phyloP scores from a whole-genome alignment of 1,139 yeast genomes.

The Candida freyschussii region DNA sequence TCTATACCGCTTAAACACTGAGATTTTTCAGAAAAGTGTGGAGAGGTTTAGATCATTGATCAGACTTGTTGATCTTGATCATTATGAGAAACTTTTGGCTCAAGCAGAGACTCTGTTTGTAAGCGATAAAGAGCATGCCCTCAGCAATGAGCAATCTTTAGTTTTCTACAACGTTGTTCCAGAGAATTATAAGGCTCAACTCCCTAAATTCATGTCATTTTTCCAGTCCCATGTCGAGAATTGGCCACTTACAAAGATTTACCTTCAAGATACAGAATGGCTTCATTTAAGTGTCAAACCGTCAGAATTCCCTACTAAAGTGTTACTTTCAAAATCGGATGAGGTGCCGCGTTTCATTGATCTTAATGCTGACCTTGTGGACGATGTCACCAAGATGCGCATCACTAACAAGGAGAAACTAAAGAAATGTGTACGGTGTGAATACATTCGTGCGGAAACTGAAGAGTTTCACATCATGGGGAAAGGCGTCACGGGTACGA shows the following conservation, averaged over 20 bases:
- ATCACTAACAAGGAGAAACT: constrained; percentile 22
- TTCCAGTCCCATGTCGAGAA: constrained; percentile 9
- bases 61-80: constrained; percentile 51
- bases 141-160: constrained; percentile 59
- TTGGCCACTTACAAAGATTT: constrained; percentile 38
- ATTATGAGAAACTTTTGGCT: constrained; percentile 58
- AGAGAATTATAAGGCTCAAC: constrained; percentile 32
- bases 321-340: constrained; percentile 7
- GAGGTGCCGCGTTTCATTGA: constrained; percentile 17
- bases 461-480: constrained; percentile 24
- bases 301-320: constrained; percentile 9
- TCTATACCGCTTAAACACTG: constrained; percentile 11
- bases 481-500: constrained; percentile 27
- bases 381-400: constrained; percentile 42
- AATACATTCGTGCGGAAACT: constrained; percentile 28
- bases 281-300: constrained; percentile 42
- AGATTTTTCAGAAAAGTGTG: constrained; percentile 29
- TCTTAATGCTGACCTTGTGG: constrained; percentile 29
- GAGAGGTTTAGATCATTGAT: constrained; percentile 46
- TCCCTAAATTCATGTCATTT: constrained; percentile 17
- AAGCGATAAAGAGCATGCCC: constrained; percentile 31
- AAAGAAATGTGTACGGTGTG: constrained; percentile 24
- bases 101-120: constrained; percentile 38
- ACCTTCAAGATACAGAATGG: constrained; percentile 71
- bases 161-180: constrained; percentile 61